Evolutionary conservation across 2,329 filamentous ascomycete genomes (phyloP).

Genomic region (Sporothrix variecibatus): DNA sequence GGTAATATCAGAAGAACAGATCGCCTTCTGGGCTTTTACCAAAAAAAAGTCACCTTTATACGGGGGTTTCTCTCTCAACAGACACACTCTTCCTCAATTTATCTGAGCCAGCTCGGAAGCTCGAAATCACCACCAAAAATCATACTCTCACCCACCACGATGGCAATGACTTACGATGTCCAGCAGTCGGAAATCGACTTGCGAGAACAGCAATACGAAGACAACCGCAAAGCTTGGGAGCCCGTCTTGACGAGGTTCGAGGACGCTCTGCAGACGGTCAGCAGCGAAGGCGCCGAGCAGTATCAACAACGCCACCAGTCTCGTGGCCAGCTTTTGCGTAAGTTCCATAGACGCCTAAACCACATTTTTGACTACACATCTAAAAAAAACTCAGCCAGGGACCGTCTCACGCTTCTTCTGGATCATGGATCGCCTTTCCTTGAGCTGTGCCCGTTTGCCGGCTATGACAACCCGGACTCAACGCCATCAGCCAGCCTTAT

Average conservation of each 20-base stretch:
- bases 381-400: background rate
- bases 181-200: conserved; percentile 1
- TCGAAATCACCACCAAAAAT: no score
- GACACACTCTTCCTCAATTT: no score
- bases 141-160: background rate
- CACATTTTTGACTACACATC: background rate
- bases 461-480: conserved; percentile 11
- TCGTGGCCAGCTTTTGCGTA: background rate
- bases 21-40: no score
- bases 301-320: conserved; percentile 11
- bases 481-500: conserved; percentile 16
- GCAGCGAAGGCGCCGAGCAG: conserved; percentile 4
- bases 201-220: background rate
- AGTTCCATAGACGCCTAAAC: background rate
- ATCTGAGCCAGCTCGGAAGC: no score
- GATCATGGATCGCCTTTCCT: conserved; percentile 5
- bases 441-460: conserved; percentile 10
- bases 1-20: background rate
- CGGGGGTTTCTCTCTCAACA: no score
- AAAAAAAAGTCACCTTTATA: no score
- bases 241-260: background rate
- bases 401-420: conserved; percentile 7
- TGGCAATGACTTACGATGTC: background rate
- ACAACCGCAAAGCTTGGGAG: conserved; percentile 9
- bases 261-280: background rate